Conservation (phyloP, 345 rosid species). For the Ailanthus altissimus region DNA sequence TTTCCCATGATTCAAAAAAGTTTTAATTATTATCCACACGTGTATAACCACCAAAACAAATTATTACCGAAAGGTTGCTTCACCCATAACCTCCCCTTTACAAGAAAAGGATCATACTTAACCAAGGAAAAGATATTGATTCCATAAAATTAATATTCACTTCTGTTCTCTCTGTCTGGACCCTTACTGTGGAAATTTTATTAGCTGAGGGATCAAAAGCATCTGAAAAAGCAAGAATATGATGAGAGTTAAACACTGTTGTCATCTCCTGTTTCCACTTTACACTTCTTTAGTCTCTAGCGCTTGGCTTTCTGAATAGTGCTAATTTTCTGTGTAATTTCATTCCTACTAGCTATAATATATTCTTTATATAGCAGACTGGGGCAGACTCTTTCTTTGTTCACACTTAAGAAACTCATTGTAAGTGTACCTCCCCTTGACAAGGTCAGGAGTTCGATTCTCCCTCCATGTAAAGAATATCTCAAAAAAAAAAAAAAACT, state of each 20-base stretch:
- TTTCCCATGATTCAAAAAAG: conserved; percentile 7
- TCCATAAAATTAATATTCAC: not conserved
- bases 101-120: conserved; percentile 20
- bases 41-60: conserved; percentile 30
- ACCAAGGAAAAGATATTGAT: conserved; percentile 4
- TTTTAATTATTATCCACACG: conserved; percentile 13
- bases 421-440: too few relatives aligned
- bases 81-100: conserved; percentile 18
- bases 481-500: too few relatives aligned
- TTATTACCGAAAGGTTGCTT: conserved; percentile 43
- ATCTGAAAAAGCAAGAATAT: conserved; percentile 16
- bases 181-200: conserved; percentile 26
- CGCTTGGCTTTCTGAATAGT: too few relatives aligned
- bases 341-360: conserved; percentile 27
- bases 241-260: not conserved
- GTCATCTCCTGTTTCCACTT: conserved; percentile 6
- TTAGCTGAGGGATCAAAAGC: conserved; percentile 23
- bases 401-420: conserved; percentile 20
- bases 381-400: conserved; percentile 14
- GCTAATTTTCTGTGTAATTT: conserved; percentile 24
- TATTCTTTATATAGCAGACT: conserved; percentile 11
- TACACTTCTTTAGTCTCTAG: conserved; percentile 5
- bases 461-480: too few relatives aligned
- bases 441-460: too few relatives aligned
- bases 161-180: conserved; percentile 19